Base-by-base conservation (phyloP, 2,329 filamentous ascomycete genomes). In the Sporothrix curviconia region DNA sequence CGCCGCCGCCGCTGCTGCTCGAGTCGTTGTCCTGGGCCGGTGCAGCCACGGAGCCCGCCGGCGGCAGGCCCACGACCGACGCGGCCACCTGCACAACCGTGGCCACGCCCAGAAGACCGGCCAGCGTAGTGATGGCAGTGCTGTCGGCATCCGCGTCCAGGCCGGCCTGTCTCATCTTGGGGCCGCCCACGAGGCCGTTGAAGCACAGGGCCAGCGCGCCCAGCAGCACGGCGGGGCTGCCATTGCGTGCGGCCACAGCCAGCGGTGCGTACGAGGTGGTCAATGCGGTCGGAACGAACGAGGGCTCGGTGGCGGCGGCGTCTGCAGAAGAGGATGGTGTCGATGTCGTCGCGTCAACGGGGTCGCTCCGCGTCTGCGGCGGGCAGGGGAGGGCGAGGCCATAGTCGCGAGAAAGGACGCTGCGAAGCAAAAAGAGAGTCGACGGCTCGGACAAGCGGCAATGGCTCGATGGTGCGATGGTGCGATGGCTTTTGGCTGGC, bases 51-150 rank as follows among this genome's bases (percentile, higher is more conserved):
- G 59, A 40, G 14, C 82, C 74, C 2, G 83, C 84, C 7, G 82
- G 75, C 1, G 86, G 86, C 25, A 90, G 75, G 57, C 86, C 87
- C 40, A 82, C 62, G 12, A 85, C 70, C 4, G 80, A 80, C 65
- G 89, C 89, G 11, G 65, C 62, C 6, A 67, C 64, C 62, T 71
- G 68, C n/a, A 73, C 61, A 2, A 66, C 61, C 4, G 63, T 62
- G 6, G 69, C 52, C 7, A 68, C 57, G 3, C 66, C 67, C 40
- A 75, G 63, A 37, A 67, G 65, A 3, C 55, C 62, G 32, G 60
- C 53, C 66, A 72, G 66, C 7, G 66, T 61, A 2, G 64, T 37
- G 14, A 70, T 65, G 12, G 51, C 59, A 7, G 24, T 24, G 52
- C 28, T 32, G 46, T 47, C 49, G 39, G 34, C 32, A 14, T 57